Conservation (phyloP, 1,284 basidiomycete genomes). For the Melanopsichium pennsylvanicum region DNA sequence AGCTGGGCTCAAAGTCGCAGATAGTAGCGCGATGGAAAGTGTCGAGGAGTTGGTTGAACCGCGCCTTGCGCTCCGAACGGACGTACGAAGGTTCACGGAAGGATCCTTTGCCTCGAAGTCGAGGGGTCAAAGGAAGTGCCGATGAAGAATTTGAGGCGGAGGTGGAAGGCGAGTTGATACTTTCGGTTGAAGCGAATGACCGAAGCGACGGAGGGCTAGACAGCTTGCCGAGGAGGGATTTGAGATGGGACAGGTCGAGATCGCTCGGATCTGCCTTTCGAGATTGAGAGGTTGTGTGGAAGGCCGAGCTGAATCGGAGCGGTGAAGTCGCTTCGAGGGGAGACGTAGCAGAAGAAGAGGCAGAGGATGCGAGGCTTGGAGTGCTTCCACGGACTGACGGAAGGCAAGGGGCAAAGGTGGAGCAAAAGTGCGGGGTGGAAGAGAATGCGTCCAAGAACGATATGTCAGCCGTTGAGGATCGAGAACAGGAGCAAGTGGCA, state of each 20-base stretch:
- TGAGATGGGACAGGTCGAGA: slow-evolving; percentile 40
- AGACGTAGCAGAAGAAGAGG: slow-evolving; percentile 5
- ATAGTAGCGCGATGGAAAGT: slow-evolving; percentile 50
- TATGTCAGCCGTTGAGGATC: slow-evolving; percentile 19
- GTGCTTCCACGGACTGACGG: slow-evolving; percentile 23
- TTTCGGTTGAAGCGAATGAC: slow-evolving; percentile 13
- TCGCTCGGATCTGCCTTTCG: slow-evolving; percentile 12
- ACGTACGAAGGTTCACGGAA: slow-evolving; percentile 30
- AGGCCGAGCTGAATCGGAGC: slow-evolving; percentile 9
- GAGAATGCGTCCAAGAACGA: background rate
- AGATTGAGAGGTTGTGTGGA: slow-evolving; percentile 11
- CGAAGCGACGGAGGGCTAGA: slow-evolving; percentile 20
- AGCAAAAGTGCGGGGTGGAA: background rate
- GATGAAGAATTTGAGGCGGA: slow-evolving; percentile 18
- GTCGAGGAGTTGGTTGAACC: slow-evolving; percentile 46
- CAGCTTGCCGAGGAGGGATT: slow-evolving; percentile 40
- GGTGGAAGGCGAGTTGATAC: slow-evolving; percentile 7
- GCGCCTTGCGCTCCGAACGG: slow-evolving; percentile 36
- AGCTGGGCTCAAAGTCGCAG: slow-evolving; percentile 43
- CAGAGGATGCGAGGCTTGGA: slow-evolving; percentile 19
- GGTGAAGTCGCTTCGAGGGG: slow-evolving; percentile 15
- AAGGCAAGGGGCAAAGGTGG: background rate
- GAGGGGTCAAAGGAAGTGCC: slow-evolving; percentile 31
- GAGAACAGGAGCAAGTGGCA: slow-evolving; percentile 20
- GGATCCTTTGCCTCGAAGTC: slow-evolving; percentile 35